A percentile compares a stretch with the other conserved stretches of the same genome.
Conservation (phyloP, 768 basidiomycete species). For the Amanita pallidorosea region DNA sequence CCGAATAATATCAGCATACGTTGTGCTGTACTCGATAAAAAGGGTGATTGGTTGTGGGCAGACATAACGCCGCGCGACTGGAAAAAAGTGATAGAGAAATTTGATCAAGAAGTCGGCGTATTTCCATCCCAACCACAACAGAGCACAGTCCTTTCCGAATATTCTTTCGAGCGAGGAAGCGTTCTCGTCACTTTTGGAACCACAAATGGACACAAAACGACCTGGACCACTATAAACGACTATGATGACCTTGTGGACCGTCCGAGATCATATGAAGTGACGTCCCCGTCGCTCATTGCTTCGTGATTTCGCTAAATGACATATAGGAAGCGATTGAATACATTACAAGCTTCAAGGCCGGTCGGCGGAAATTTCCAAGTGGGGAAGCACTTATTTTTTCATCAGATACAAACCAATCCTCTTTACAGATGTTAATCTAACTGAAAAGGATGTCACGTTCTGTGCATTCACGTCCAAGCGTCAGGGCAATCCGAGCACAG, state of each 20-base stretch:
- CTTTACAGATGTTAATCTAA: not conserved
- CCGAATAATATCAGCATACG: not conserved
- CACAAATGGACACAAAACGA: not conserved
- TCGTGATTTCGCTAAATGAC: not conserved
- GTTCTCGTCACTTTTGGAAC: not conserved
- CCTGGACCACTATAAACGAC: not conserved
- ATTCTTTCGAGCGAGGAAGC: not conserved
- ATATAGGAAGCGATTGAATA: not conserved
- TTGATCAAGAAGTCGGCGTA: conserved; percentile 7
- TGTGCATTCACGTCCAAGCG: not conserved
- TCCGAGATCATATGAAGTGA: not conserved
- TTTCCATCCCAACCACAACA: not conserved
- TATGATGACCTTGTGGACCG: not conserved
- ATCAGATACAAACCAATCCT: not conserved
- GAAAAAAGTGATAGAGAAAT: not conserved
- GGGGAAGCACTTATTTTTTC: not conserved
- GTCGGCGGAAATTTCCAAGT: not conserved
- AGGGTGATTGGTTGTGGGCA: conserved; percentile 10
- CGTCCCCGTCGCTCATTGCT: too few species aligned
- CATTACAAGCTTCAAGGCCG: not conserved
- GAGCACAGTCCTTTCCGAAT: too few species aligned
- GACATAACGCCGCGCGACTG: conserved; percentile 9
- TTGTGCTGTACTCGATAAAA: conserved; percentile 7
- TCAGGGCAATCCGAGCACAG: not conserved
- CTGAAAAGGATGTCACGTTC: not conserved